Conservation (phyloP, 768 basidiomycete genomes). For the Mycena filopes region DNA sequence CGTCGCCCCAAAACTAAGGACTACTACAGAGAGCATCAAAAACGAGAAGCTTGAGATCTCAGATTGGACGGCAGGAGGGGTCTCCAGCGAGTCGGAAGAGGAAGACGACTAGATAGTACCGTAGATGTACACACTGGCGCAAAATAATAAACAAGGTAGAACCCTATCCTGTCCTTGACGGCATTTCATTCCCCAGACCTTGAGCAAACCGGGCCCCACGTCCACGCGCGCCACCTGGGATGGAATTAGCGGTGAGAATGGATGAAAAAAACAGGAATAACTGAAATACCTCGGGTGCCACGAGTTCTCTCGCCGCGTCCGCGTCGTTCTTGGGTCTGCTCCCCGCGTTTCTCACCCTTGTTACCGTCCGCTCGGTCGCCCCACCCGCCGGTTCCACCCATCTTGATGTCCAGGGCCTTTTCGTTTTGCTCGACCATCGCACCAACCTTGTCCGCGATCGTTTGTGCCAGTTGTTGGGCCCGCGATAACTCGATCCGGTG, state of each 20-base stretch:
- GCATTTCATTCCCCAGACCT: slow-evolving; percentile 86
- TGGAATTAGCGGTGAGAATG: not conserved
- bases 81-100: slow-evolving; percentile 42
- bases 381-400: slow-evolving; percentile 75
- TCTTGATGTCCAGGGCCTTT: slow-evolving; percentile 85
- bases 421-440: slow-evolving; percentile 93
- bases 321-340: slow-evolving; percentile 81
- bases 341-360: slow-evolving; percentile 83
- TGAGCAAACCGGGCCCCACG: slow-evolving; percentile 86
- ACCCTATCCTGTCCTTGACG: slow-evolving; percentile 48
- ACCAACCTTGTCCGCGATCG: slow-evolving; percentile 88
- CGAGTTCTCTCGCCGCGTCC: slow-evolving; percentile 78
- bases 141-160: slow-evolving; percentile 18
- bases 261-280: not conserved
- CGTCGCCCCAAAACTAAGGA: not conserved
- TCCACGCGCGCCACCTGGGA: slow-evolving; percentile 70
- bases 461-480: slow-evolving; percentile 89
- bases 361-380: slow-evolving; percentile 73
- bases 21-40: slow-evolving; percentile 58
- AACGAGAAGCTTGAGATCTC: slow-evolving; percentile 68
- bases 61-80: slow-evolving; percentile 55
- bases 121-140: slow-evolving; percentile 32
- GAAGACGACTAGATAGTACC: slow-evolving; percentile 29
- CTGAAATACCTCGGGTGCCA: slow-evolving; percentile 66
- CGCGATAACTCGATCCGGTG: slow-evolving; percentile 91